Percentiles rank a stretch among this genome's conserved stretches.
phyloP scores from a whole-genome alignment of 352 stramenopile genomes.

The Plasmopara viticola region DNA sequence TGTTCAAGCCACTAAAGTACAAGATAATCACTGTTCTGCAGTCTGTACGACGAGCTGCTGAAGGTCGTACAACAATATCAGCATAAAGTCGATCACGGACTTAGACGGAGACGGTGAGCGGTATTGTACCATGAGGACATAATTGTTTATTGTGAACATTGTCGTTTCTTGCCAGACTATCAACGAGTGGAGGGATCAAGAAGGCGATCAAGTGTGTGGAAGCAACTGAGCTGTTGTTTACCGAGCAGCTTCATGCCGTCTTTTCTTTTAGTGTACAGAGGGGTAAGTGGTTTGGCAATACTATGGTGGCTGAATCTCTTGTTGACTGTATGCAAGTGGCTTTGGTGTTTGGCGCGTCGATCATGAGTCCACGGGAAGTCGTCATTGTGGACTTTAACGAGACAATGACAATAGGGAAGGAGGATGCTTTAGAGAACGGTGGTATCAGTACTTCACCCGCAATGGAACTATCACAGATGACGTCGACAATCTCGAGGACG shows the following conservation, averaged over 20 bases:
- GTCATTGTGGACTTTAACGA: conserved; percentile 43
- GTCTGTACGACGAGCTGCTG: conserved; percentile 50
- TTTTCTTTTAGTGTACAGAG: conserved; percentile 35
- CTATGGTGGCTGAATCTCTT: neutral
- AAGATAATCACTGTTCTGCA: conserved; percentile 14
- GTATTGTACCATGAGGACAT: neutral
- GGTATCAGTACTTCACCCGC: conserved; percentile 4
- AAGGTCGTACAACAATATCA: conserved; percentile 20
- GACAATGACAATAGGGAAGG: neutral
- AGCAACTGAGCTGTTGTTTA: conserved; percentile 27
- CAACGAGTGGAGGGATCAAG: conserved; percentile 28
- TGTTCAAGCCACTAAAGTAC: neutral
- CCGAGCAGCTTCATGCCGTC: conserved; percentile 19
- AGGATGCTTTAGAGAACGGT: neutral
- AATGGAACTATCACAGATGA: neutral
- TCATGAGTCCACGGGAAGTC: conserved; percentile 47
- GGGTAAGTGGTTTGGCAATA: conserved; percentile 8
- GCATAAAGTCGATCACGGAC: conserved; percentile 5
- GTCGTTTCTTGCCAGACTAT: conserved; percentile 13
- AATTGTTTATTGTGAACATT: conserved; percentile 2
- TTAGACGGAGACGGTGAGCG: conserved; percentile 8
- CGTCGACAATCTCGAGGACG: conserved; percentile 15
- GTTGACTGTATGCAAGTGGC: conserved; percentile 31
- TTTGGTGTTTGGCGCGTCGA: conserved; percentile 50
- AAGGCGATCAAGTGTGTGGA: conserved; percentile 47